Conservation (phyloP, 2,329 filamentous ascomycete genomes). For the Ophiostoma piceae region DNA sequence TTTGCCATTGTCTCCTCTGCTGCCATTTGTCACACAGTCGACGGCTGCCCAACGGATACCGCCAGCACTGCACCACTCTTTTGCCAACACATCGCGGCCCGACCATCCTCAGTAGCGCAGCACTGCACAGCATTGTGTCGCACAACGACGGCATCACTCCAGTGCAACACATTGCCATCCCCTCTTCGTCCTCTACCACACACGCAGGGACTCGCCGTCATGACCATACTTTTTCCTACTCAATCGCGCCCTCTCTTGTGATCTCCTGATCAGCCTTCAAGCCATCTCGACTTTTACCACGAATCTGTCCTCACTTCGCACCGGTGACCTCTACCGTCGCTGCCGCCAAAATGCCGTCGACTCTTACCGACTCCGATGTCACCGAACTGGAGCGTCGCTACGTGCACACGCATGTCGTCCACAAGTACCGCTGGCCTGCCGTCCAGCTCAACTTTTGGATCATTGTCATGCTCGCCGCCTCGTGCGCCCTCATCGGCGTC, state of each 20-base stretch:
- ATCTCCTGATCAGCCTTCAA: not conserved
- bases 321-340: not conserved
- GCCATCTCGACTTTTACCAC: not conserved
- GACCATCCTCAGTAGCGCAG: not conserved
- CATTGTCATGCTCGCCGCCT: conserved; percentile 58
- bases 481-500: conserved; percentile 55
- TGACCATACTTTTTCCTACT: not conserved
- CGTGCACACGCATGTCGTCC: conserved; percentile 34
- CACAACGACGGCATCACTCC: not conserved
- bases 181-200: not conserved
- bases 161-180: not conserved
- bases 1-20: not conserved
- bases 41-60: conserved; percentile 11
- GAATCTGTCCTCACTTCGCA: not conserved
- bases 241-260: not conserved
- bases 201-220: not conserved
- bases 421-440: conserved; percentile 65
- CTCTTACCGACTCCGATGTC: conserved; percentile 38
- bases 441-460: conserved; percentile 63
- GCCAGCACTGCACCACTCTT: not conserved
- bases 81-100: conserved; percentile 11
- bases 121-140: not conserved
- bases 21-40: not conserved
- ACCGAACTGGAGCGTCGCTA: conserved; percentile 13
- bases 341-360: conserved; percentile 35